Evolutionary conservation across 306 rosid species (phyloP).

Genomic region (Luffa acutangula): DNA sequence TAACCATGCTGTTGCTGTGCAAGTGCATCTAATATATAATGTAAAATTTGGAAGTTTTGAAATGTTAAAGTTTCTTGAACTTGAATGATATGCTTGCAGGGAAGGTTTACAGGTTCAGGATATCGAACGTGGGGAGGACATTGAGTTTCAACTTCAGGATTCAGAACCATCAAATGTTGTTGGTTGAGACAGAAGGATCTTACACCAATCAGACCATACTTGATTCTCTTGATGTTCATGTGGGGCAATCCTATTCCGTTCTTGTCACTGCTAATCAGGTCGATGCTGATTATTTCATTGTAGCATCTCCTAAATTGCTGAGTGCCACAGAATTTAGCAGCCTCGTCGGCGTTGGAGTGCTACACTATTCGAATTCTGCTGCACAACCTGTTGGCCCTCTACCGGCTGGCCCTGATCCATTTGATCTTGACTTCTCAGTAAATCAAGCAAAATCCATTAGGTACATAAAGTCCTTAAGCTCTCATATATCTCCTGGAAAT

Average conservation of each 20-base stretch:
- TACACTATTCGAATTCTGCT: slow-evolving; percentile 45
- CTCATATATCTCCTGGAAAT: background rate
- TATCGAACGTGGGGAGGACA: slow-evolving; percentile 73
- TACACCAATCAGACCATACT: slow-evolving; percentile 42
- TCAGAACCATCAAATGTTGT: slow-evolving; percentile 48
- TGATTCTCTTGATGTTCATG: slow-evolving; percentile 79
- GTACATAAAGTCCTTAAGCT: slow-evolving; percentile 21
- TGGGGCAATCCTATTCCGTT: slow-evolving; percentile 80
- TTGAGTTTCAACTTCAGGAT: slow-evolving; percentile 76
- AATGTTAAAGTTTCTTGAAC: background rate
- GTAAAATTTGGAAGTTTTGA: background rate
- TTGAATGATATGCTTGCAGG: slow-evolving; percentile 29
- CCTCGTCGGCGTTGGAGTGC: slow-evolving; percentile 42
- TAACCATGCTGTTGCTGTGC: background rate
- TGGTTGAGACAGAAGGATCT: slow-evolving; percentile 91
- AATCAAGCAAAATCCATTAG: slow-evolving; percentile 60
- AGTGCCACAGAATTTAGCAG: slow-evolving; percentile 5
- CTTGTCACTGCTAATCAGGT: slow-evolving; percentile 61
- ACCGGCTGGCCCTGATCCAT: slow-evolving; percentile 55
- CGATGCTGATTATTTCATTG: slow-evolving; percentile 57
- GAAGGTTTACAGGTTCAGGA: slow-evolving; percentile 62
- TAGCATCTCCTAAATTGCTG: slow-evolving; percentile 56
- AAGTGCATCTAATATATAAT: background rate
- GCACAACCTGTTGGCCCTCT: slow-evolving; percentile 36
- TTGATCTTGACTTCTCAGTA: slow-evolving; percentile 46